Evolutionary conservation across 805 yeast species (phyloP).

Genomic region (Ogataea glucozyma): DNA sequence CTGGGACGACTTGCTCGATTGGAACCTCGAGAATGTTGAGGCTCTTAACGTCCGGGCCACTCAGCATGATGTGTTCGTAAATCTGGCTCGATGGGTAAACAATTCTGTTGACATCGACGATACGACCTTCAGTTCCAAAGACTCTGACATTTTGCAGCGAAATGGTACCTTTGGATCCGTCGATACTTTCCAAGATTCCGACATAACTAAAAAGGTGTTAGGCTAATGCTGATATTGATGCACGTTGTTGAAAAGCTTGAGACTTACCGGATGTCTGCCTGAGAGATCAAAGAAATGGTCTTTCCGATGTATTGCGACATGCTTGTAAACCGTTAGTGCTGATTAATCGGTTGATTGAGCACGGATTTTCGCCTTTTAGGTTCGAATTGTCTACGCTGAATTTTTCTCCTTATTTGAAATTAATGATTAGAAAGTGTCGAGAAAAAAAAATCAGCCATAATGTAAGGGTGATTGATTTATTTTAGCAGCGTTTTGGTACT

Average conservation of each 20-base stretch:
- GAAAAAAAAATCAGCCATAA: no score
- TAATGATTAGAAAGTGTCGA: slow-evolving; percentile 5
- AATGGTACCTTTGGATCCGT: slow-evolving; percentile 88
- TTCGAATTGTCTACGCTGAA: not conserved
- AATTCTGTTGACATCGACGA: slow-evolving; percentile 66
- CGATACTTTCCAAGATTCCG: slow-evolving; percentile 83
- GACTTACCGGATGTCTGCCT: slow-evolving; percentile 65
- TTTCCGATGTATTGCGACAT: slow-evolving; percentile 96
- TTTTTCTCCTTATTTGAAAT: slow-evolving; percentile 4
- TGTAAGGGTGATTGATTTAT: no score
- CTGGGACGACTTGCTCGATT: slow-evolving; percentile 63
- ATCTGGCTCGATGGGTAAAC: slow-evolving; percentile 67
- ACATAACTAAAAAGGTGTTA: slow-evolving; percentile 58
- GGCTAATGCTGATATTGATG: not conserved
- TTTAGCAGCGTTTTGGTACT: no score
- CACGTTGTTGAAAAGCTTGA: not conserved
- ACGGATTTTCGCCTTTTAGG: not conserved
- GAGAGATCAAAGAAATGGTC: slow-evolving; percentile 77
- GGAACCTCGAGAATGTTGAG: slow-evolving; percentile 78
- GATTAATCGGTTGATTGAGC: no score
- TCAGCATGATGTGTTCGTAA: slow-evolving; percentile 76
- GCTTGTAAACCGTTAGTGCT: slow-evolving; percentile 6
- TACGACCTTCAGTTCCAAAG: slow-evolving; percentile 91
- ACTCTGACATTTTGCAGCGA: slow-evolving; percentile 77
- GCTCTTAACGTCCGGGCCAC: slow-evolving; percentile 92